These are phyloP conservation scores for Microdochium trichocladiopsis DNA, from an alignment of 2,329 filamentous ascomycete species.

Conservation along the genomic window DNA sequence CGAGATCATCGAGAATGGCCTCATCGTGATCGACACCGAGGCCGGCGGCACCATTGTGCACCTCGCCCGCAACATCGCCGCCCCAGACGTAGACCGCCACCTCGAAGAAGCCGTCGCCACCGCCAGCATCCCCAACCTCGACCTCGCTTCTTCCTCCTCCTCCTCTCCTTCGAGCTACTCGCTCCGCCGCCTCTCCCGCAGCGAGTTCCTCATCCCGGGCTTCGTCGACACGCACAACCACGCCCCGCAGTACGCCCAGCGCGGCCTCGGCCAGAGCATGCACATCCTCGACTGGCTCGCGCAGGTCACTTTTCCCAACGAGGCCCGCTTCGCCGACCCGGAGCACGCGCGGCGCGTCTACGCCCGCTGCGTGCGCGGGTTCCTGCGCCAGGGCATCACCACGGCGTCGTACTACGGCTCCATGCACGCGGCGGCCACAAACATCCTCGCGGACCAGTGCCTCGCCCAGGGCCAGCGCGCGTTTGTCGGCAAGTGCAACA, in stretches of 20 bases:
- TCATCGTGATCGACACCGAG: slow-evolving; percentile 17
- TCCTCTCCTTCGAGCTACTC: not conserved
- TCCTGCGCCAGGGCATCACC: slow-evolving; percentile 55
- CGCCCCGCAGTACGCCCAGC: slow-evolving; percentile 49
- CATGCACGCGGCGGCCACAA: slow-evolving; percentile 47
- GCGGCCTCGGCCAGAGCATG: slow-evolving; percentile 40
- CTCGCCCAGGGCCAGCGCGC: slow-evolving; percentile 47
- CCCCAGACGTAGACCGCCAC: slow-evolving; percentile 3
- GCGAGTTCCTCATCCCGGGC: slow-evolving; percentile 50
- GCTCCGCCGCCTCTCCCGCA: slow-evolving; percentile 24
- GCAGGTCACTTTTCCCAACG: slow-evolving; percentile 56
- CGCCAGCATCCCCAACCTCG: not conserved
- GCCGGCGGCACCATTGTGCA: slow-evolving; percentile 14
- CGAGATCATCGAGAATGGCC: slow-evolving; percentile 27
- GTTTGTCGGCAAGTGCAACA: slow-evolving; percentile 56
- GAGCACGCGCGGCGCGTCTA: slow-evolving; percentile 47
- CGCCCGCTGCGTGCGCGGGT: slow-evolving; percentile 42
- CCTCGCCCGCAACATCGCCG: slow-evolving; percentile 10
- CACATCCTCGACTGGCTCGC: slow-evolving; percentile 58
- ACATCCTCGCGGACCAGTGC: slow-evolving; percentile 48
- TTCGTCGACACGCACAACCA: slow-evolving; percentile 65
- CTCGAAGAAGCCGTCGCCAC: not conserved
- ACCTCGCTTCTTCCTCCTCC: too few relatives aligned
- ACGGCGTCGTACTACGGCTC: slow-evolving; percentile 56
- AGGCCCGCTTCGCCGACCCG: slow-evolving; percentile 50